These are phyloP conservation scores for Aspergillus sp. DNA, from an alignment of 2,329 filamentous ascomycete genomes.

Conservation along the genomic window DNA sequence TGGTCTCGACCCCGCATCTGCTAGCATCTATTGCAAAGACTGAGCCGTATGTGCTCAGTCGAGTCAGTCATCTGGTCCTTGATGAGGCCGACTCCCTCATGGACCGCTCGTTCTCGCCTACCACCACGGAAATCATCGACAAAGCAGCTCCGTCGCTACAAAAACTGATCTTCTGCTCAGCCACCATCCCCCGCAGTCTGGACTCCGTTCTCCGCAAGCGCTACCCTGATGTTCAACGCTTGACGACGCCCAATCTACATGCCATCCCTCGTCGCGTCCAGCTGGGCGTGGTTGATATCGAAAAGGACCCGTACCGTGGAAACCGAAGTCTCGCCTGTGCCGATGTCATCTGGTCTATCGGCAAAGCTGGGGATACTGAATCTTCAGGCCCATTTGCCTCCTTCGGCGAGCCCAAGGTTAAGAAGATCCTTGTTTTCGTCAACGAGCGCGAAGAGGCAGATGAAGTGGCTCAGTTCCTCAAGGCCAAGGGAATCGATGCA, in stretches of 20 bases:
- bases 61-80: conserved; percentile 80
- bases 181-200: conserved; percentile 86
- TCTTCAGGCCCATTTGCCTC: conserved; percentile 24
- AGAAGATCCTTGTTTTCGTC: conserved; percentile 90
- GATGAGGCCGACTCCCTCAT: conserved; percentile 96
- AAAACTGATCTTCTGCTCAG: conserved; percentile 88
- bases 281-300: conserved; percentile 85
- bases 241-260: conserved; percentile 93
- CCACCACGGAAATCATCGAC: conserved; percentile 78
- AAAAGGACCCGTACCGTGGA: conserved; percentile 86
- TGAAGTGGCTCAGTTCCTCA: conserved; percentile 73
- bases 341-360: conserved; percentile 90
- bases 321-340: conserved; percentile 93
- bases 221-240: conserved; percentile 76
- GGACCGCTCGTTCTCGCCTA: conserved; percentile 84
- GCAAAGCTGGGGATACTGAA: conserved; percentile 61
- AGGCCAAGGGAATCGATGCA: conserved; percentile 82
- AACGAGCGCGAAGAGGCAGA: conserved; percentile 90
- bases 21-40: conserved; percentile 81
- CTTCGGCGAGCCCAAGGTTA: conserved; percentile 54
- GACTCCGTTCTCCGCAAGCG: conserved; percentile 77
- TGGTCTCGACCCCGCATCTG: conserved; percentile 85
- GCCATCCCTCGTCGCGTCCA: conserved; percentile 93
- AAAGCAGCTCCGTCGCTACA: conserved; percentile 74
- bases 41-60: conserved; percentile 88